Base-by-base conservation (phyloP, 306 rosid genomes). In the Rosa lucieae region DNA sequence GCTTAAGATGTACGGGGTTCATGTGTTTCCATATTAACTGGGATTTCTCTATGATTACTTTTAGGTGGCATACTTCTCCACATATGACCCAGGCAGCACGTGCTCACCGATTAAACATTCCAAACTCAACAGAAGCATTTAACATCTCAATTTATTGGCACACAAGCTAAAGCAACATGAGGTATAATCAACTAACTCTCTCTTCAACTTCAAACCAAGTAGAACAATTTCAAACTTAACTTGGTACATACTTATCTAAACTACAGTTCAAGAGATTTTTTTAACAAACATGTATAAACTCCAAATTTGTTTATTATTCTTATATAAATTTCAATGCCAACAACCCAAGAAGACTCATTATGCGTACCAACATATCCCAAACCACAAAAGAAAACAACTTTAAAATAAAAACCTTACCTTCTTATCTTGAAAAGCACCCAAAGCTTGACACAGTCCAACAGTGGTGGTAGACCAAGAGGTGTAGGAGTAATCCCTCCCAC, bases 401-500 rank as follows among this genome's bases (percentile, higher is more conserved):
- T 10, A 40, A 29, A 32, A 44, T 13, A 73, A 47, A 73, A 55
- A 76, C 44, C 56, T 39, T 58, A 94, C 99, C 97, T 92, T 94
- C 79, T 89, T 94, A 74, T 94, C 89, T 81, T 92, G 99, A 83
- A 87, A 94, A 86, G 99, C 95, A 75, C 99, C 99, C 76, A 94
- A 84, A 82, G 99, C 99, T 91, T 94, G 99, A 82, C 99, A 94
- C 55, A 94, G 97, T 37, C 99, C 99, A 63, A 94, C 97, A 44
- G 97, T 91, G 26, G 99, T 91, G 23, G 99, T 94, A 79, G 99
- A 94, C 97, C 97, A 15, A 92, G 99, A 76, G 99, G 95, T 3
- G 99, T 94, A 52, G 99, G 99, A 73, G 99, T 94, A 76, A 94
- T 94, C 69, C 97, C 99, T 74, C 93, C 99, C 77, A 94, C 99